These are phyloP conservation scores for Pilobolus umbonatus DNA, from an alignment of 192 early-diverging fungal species.

Conservation along the genomic window DNA sequence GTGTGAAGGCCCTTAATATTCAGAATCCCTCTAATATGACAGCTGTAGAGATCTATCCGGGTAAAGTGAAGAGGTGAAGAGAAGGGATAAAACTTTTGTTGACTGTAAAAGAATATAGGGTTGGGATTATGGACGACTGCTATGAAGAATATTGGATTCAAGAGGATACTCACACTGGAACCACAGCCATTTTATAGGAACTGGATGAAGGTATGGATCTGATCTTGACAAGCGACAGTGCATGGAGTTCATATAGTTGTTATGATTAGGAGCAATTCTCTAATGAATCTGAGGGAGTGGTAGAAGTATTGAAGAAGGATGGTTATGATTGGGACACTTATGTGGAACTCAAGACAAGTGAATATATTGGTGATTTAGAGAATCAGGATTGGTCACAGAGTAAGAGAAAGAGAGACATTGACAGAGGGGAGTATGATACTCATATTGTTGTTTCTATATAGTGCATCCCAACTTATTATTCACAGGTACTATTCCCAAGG, in stretches of 20 bases:
- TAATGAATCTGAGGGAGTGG: not conserved
- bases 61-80: constrained; percentile 7
- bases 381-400: constrained; percentile 25
- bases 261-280: not conserved
- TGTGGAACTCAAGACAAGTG: constrained; percentile 15
- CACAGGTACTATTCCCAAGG: constrained; percentile 33
- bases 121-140: constrained; percentile 31
- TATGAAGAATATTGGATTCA: constrained; percentile 26
- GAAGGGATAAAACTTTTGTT: not conserved
- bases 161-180: constrained; percentile 22
- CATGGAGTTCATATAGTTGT: not conserved
- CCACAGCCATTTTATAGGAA: constrained; percentile 12
- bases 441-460: not conserved
- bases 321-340: constrained; percentile 36
- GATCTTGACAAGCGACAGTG: not conserved
- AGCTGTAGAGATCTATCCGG: constrained; percentile 36
- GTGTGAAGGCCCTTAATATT: constrained; percentile 12
- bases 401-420: constrained; percentile 3
- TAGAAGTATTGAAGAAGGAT: constrained; percentile 19
- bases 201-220: constrained; percentile 10
- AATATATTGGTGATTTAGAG: constrained; percentile 19
- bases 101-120: constrained; percentile 8
- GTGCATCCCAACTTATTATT: constrained; percentile 28
- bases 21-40: constrained; percentile 17
- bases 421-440: not conserved